Evolutionary conservation across 306 rosid species (phyloP), one percentile per base, ranked within the genome.

Genomic region (Urtica urens): DNA sequence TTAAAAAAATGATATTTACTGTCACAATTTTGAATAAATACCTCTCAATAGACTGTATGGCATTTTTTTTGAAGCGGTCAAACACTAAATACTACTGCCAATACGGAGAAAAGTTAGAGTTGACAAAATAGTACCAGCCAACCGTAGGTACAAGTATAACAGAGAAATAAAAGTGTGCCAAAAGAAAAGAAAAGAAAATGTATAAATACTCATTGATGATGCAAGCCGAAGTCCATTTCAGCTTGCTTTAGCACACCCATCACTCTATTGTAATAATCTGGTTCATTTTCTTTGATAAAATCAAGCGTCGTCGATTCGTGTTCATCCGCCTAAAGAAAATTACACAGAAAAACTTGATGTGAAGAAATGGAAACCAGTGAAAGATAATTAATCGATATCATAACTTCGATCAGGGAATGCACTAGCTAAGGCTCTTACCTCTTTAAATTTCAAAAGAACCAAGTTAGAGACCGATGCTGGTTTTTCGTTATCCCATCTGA

Each of bases 401-500:
- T 11, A 24, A 7, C 11, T 35, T 35, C n/a, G 33, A 28, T 4
- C 33, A 11, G 39, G 5, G 39, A 29, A 45, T 20, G 26, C 14
- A 3, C 22, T 13, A 43, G 8, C 22, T 45, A 12, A 45, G 33
- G 19, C 18, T 28, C n/a, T 5, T 75, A 88, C 97, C 95, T 88
- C 97, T 38, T 66, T 70, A 60, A 88, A 88, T 73, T 84, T 88
- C 65, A 88, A 49, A 19, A 88, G 86, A 66, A 88, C 75, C 42
- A 88, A 63, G 68, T 83, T 88, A 53, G 86, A 71, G 54, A 81
- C 65, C 37, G 80, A 63, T 20, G 97, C 93, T 0, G 94, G 88
- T 63, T 88, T 81, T 50, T 73, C 60, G 38, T 17, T 2, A 62
- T 88, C 88, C 96, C 96, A 88, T 86, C 96, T 88, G 38, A 56